Base-by-base conservation (phyloP, 495 filamentous ascomycete species). In the Cryomyces minteri region DNA sequence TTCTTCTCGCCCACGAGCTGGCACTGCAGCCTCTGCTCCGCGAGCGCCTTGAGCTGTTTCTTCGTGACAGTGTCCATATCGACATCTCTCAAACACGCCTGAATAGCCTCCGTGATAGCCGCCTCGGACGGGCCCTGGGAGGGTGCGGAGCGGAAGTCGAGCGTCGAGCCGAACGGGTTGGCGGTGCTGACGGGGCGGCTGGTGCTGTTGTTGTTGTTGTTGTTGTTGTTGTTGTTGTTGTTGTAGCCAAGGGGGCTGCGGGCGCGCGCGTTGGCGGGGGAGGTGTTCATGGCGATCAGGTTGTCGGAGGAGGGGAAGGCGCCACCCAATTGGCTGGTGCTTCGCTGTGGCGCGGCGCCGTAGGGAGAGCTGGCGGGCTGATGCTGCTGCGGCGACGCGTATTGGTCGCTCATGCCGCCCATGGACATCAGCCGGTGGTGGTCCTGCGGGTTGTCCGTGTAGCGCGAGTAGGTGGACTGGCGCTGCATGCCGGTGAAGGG, bases 21-120 rank as follows among this genome's bases (percentile, higher is more conserved):
- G 8, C 83, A 88, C 65, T 94, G 86, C 43, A 98, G 64, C 54
- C 86, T 71, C 62, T 93, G 85, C 66, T 98, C 90, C 29, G 93
- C 86, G 41, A 95, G 70, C 9, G 82, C 87, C 66, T 65, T 65
- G 69, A 78, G 69, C 70, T 96, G 90, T 66, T 96, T 98, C 76
- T 98, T 98, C 12, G 90, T 98, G 32, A 98, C 85, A 11, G 70
- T 88, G 59, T 98, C 90, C 18, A 98, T 64, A 63, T 98, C 87
- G 3, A 94, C 87, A 56, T 94, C 88, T n/a, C 72, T 64, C 48
- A 98, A 66, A 56, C 85, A 86, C 42, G 66, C 61, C 52, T 84
- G 81, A 48, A 96, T 84, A 8, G 82, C 80, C 44, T 93, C 84
- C 38, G 82, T 67, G 46, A 98, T 95, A 7, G 67, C 57, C 47